phyloP scores from a whole-genome alignment of 1,284 basidiomycete species.

The Agroathelia rolfsii region DNA sequence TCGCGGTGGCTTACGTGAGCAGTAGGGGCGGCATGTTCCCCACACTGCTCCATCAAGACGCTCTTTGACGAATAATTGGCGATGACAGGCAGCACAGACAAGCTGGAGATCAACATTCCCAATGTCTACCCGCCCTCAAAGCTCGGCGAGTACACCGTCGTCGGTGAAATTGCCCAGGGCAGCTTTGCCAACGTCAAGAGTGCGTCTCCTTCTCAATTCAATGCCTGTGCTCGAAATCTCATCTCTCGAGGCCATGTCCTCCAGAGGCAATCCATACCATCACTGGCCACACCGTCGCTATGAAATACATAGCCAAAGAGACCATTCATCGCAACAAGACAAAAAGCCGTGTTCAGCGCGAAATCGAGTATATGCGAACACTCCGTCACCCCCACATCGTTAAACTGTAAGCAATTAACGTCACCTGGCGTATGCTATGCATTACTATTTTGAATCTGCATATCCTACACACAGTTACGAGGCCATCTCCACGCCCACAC shows the following conservation, averaged over 20 bases:
- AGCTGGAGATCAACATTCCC: too few species aligned
- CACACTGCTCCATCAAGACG: too few species aligned
- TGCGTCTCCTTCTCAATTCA: conserved; percentile 33
- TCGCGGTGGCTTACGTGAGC: too few species aligned
- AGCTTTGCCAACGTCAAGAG: conserved; percentile 99
- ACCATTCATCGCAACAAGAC: conserved; percentile 90
- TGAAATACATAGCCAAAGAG: conserved; percentile 96
- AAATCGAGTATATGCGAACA: conserved; percentile 91
- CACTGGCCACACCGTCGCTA: conserved; percentile 91
- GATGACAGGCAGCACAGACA: too few species aligned
- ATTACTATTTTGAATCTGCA: conserved; percentile 7
- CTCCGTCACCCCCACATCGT: conserved; percentile 92
- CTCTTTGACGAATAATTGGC: too few species aligned
- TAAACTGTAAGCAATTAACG: conserved; percentile 63
- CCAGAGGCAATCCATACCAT: conserved; percentile 89
- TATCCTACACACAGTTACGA: conserved; percentile 60
- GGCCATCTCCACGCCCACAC: conserved; percentile 85
- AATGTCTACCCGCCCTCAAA: conserved; percentile 54
- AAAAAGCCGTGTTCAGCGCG: conserved; percentile 85
- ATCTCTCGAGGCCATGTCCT: conserved; percentile 14
- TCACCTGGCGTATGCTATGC: conserved; percentile 7
- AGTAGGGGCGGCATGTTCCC: too few species aligned
- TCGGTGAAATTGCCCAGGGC: conserved; percentile 74
- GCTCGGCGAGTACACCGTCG: conserved; percentile 72
- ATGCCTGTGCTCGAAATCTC: conserved; percentile 9